Conservation (phyloP, 371 early-diverging fungal genomes). For the Mycotypha africana region DNA sequence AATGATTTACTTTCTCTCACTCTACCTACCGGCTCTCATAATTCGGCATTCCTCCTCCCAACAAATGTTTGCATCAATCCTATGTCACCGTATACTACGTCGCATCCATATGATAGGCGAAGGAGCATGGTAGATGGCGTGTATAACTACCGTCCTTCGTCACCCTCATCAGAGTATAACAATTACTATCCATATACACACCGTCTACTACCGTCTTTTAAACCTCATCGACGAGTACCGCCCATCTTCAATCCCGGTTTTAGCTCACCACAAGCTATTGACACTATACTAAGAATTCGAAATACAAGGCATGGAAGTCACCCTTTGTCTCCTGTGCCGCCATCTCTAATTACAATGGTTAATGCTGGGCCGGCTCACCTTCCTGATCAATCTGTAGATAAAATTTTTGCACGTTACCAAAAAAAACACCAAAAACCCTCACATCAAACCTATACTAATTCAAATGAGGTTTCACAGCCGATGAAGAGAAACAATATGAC, state of each 20-base stretch:
- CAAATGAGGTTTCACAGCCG: neutral
- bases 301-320: conserved; percentile 23
- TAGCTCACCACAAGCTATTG: conserved; percentile 19
- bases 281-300: conserved; percentile 11
- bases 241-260: conserved; percentile 8
- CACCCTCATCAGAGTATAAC: neutral
- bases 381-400: conserved; percentile 16
- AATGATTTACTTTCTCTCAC: conserved; percentile 5
- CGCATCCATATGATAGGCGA: conserved; percentile 20
- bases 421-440: too few species aligned
- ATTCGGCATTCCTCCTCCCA: conserved; percentile 4
- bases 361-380: conserved; percentile 8
- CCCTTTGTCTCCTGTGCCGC: conserved; percentile 16
- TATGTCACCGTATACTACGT: neutral
- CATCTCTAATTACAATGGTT: conserved; percentile 10
- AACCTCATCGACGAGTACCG: neutral
- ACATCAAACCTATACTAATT: too few species aligned
- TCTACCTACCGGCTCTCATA: conserved; percentile 6
- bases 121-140: conserved; percentile 27
- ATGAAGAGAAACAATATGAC: neutral
- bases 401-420: conserved; percentile 18
- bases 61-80: conserved; percentile 3
- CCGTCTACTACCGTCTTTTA: neutral
- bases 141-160: conserved; percentile 9
- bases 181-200: neutral